Base-by-base conservation (phyloP, 176 grass and related monocot genomes). In the Tillandsia leiboldiana region DNA sequence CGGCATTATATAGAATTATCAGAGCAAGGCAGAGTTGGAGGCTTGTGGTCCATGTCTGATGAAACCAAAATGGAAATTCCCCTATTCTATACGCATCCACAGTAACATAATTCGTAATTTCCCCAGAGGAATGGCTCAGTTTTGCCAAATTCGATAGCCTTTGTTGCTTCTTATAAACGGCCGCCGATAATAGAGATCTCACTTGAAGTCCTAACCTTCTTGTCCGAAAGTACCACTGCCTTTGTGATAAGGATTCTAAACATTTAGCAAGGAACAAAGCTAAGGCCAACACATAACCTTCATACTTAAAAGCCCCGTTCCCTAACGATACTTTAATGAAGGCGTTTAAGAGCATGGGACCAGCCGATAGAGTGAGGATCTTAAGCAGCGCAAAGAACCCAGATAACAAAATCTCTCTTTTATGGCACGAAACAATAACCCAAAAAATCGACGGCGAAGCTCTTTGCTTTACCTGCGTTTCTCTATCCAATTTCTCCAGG, bases 61-160 rank as follows among this genome's bases (percentile, higher is more conserved):
- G 88, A 76, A 96, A 96, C 88, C 80, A 87, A 72, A 80, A 96
- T 1, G 92, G 92, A 70, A 96, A 96, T 26, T 96, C 92, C 2
- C 92, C 92, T 70, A 96, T 87, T 50, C 92, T 27, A 51, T 96
- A 96, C 1, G 81, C 92, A 72, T 96, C 92, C 2, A 96, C 92
- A 0, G 83, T 96, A 26, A 96, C 81, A 72, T 96, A 92, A 69
- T 92, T 96, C 84, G 90, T 92, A 50, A 96, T 96, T 76, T 90
- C 53, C n/a, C 93, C 93, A 11, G 89, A 90, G 74, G 93, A 96
- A 73, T 96, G 84, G 22, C 52, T 69, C 77, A 83, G 51, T 74
- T 92, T 96, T 11, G 86, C 93, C 11, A 70, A 78, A 53, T 85
- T 96, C 22, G 93, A 89, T 22, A 90, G 33, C 52, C 78, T 85